phyloP scores from a whole-genome alignment of 305 asterid species.

The Petunia hybrid region DNA sequence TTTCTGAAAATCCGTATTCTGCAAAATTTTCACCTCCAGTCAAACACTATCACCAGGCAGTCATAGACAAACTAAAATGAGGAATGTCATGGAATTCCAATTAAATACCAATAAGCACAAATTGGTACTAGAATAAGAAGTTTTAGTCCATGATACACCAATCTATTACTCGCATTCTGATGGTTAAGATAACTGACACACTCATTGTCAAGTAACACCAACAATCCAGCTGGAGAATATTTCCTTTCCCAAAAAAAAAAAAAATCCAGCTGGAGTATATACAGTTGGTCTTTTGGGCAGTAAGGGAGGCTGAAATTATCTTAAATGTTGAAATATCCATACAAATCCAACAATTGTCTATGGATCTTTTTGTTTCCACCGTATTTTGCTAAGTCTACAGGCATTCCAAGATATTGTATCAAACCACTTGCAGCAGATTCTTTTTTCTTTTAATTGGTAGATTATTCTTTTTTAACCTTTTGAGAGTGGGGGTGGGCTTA shows the following conservation, averaged over 20 bases:
- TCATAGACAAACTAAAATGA: slow-evolving; percentile 26
- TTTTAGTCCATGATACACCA: neutral
- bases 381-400: neutral
- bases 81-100: slow-evolving; percentile 23
- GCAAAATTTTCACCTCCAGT: slow-evolving; percentile 41
- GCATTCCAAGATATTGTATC: neutral
- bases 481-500: neutral
- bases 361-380: neutral
- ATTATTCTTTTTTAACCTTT: neutral
- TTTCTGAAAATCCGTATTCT: slow-evolving; percentile 64
- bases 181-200: neutral
- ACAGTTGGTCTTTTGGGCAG: neutral
- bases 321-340: slow-evolving; percentile 2
- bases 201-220: slow-evolving; percentile 16
- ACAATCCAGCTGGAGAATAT: slow-evolving; percentile 17
- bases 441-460: too few relatives aligned
- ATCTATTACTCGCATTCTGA: neutral
- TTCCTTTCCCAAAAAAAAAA: too few relatives aligned
- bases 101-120: neutral
- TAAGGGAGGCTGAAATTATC: neutral
- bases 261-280: slow-evolving; percentile 13
- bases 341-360: neutral
- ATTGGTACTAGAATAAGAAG: neutral
- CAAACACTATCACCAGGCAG: slow-evolving; percentile 18
- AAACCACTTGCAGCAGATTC: neutral